Evolutionary conservation across 352 stramenopile genomes (phyloP), one percentile per base, ranked within the genome.

Genomic region (Pythium vanterpoolii): DNA sequence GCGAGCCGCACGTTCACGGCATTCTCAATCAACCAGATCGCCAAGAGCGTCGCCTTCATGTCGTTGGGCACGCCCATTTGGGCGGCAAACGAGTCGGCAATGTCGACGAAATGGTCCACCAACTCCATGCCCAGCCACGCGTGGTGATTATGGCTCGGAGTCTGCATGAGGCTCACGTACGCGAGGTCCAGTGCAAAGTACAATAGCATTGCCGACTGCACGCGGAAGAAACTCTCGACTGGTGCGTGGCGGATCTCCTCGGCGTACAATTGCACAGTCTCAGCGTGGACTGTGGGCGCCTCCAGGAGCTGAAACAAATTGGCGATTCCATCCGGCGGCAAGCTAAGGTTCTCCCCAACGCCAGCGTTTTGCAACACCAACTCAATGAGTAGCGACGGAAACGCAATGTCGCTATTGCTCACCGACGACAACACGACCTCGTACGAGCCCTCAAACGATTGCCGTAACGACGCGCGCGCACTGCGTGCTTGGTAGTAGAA

Each of bases 1-100:
- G 76, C 66, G 3, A 84, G 77, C 47, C 86, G 82, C n/a, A 91
- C 68, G n/a, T 79, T 76, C 9, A 78, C 77, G 5, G 81, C 80
- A 43, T 93, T 93, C 66, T 93, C 84, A 18, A 93, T 71, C 24
- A 93, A 58, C 84, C 84, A 93, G 21, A 93, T 65, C 33, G 84
- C 84, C 8, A 91, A 39, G 27, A 93, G 68, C 31, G 78, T 93
- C 56, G 87, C 62, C 60, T 89, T 89, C 81, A 93, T 93, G 67
- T 93, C 82, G 40, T 90, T 78, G 13, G 79, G 83, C 2, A 93
- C 81, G 56, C 66, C 84, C 26, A 93, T 71, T 47, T 88, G 74
- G 14, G 79, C 78, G 3, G 79, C 79, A 49, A 91, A 81, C 19
- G 83, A 90, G 49, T 90, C 77, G 13, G 79, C 81, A 23, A 90